Base-by-base conservation (phyloP, 2,329 filamentous ascomycete genomes). In the Arthroderma sp. region DNA sequence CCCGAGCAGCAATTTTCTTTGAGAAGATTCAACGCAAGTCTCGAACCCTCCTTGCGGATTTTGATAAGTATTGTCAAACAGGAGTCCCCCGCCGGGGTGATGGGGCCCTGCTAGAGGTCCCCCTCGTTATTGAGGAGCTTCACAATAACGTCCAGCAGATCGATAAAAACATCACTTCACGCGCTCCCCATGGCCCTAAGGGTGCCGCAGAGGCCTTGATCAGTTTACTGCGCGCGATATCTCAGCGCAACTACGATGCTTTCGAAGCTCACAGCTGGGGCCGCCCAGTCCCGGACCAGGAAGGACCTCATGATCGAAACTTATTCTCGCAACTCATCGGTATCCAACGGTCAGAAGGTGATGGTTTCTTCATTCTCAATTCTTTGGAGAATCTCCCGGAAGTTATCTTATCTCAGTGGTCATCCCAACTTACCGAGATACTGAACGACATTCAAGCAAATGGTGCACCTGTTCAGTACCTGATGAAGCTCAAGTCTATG, bases 401-500 rank as follows among this genome's bases (percentile, higher is more conserved):
- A 3, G 43, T 50, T 1, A 55, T 59, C 36, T 52, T 67, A 2
- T 50, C 53, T 33, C 55, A 58, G 29, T 61, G 58, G 42, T 44
- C 50, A 10, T 42, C 51, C n/a, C 57, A 53, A 29, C 51, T 68
- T 29, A 52, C 51, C 8, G 51, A 51, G 4, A 55, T 64, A 8
- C 57, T 62, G 10, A 53, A 52, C 49, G 68, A 70, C 52, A 65
- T 73, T 42, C 63, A 71, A 50, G 59, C 65, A 36, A 65, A 68
- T 44, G 57, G 59, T 22, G 61, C 61, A 0, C 63, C 64, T 10
- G 57, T 54, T 42, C 51, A 51, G 6, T 67, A 61, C 42, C 53
- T 65, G 29, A 47, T 60, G 29, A 59, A 57, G 32, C 51, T 67
- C 9, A 54, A 51, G 31, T 47, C 50, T 3, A 40, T 67, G 38